phyloP scores from a whole-genome alignment of 2,329 filamentous ascomycete species.

The Colletotrichum higginsianum region DNA sequence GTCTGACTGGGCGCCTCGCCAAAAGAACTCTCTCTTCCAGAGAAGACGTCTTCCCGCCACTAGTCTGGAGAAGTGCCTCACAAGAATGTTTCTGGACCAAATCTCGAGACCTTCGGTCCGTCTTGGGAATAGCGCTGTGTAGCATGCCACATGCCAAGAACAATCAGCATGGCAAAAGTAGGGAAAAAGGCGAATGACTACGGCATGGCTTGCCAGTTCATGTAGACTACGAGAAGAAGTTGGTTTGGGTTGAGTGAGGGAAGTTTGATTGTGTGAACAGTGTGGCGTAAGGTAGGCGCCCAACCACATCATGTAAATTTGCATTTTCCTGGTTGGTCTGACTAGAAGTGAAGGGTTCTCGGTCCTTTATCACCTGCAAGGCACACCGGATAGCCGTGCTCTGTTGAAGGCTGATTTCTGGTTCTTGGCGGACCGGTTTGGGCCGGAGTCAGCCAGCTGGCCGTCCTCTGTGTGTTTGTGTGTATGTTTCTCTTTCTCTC shows the following conservation, averaged over 20 bases:
- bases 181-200: slow-evolving; percentile 11
- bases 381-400: slow-evolving; percentile 36
- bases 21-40: slow-evolving; percentile 12
- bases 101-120: slow-evolving; percentile 17
- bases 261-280: background rate
- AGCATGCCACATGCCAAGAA: slow-evolving; percentile 19
- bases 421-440: slow-evolving; percentile 37
- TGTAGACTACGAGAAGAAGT: background rate
- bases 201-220: slow-evolving; percentile 28
- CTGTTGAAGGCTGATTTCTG: slow-evolving; percentile 41
- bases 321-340: slow-evolving; percentile 29
- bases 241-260: background rate
- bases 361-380: slow-evolving; percentile 1
- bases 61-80: background rate
- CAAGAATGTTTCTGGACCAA: slow-evolving; percentile 33
- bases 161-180: slow-evolving; percentile 13
- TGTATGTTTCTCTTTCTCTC: background rate
- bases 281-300: slow-evolving; percentile 26
- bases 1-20: background rate
- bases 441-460: slow-evolving; percentile 26
- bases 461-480: background rate
- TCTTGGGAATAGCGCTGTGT: slow-evolving; percentile 14
- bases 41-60: slow-evolving; percentile 17
- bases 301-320: slow-evolving; percentile 24
- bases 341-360: slow-evolving; percentile 32